phyloP scores from a whole-genome alignment of 2,329 filamentous ascomycete genomes.

The Piedraia hortae region DNA sequence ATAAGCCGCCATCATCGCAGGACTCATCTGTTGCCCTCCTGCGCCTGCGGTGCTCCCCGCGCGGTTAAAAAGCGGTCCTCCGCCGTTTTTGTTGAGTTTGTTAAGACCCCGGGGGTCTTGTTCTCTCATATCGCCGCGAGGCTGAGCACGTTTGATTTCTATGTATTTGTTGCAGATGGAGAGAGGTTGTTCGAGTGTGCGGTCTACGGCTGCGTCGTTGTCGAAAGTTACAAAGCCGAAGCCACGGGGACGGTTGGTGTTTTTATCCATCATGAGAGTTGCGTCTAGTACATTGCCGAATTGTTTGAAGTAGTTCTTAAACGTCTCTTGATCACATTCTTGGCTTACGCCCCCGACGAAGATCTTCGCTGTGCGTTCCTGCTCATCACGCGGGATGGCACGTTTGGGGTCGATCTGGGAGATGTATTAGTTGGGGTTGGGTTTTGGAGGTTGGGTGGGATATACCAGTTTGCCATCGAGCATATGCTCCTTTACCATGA shows the following conservation, averaged over 20 bases:
- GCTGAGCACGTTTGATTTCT: constrained; percentile 94
- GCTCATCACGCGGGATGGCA: constrained; percentile 87
- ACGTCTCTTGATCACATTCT: constrained; percentile 86
- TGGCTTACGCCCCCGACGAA: constrained; percentile 95
- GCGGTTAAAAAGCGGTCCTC: constrained; percentile 9
- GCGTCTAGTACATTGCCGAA: constrained; percentile 92
- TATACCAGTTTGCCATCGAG: constrained; percentile 94
- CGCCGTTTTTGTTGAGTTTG: constrained; percentile 5
- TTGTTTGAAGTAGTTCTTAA: constrained; percentile 87
- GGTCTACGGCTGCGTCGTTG: constrained; percentile 79
- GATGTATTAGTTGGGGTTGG: constrained; percentile 6
- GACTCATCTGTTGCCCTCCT: constrained; percentile 41
- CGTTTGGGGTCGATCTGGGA: constrained; percentile 84
- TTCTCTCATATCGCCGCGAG: constrained; percentile 75
- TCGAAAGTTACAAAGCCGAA: constrained; percentile 98
- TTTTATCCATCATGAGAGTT: constrained; percentile 99
- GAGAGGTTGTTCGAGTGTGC: constrained; percentile 56
- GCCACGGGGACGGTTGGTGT: constrained; percentile 82
- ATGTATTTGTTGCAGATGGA: constrained; percentile 91
- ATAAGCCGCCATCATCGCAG: constrained; percentile 94
- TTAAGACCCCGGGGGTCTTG: constrained; percentile 15
- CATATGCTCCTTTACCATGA: constrained; percentile 99
- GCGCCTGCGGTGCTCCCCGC: constrained; percentile 6
- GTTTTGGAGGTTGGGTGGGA: constrained; percentile 1
- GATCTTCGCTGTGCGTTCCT: constrained; percentile 95